A percentile compares a stretch with the other conserved stretches of the same genome.
Evolutionary conservation across 2,329 filamentous ascomycete genomes (phyloP).

Genomic region (Talaromyces albobiverticillius): DNA sequence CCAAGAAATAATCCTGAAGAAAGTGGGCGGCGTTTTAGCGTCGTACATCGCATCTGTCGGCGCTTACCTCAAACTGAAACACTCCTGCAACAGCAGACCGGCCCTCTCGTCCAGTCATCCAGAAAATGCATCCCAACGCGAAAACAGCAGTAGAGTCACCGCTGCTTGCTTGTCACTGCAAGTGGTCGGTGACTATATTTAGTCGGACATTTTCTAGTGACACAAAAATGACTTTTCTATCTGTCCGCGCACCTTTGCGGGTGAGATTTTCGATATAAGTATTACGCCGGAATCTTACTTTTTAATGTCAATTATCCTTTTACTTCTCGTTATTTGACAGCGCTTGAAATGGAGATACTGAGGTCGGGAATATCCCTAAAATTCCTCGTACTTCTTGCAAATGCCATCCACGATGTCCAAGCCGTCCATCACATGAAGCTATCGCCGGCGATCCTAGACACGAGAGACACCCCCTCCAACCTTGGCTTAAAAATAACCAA

Average conservation of each 20-base stretch:
- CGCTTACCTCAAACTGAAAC: too few relatives aligned
- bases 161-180: neutral
- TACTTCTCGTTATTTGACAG: neutral
- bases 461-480: conserved; percentile 31
- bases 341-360: neutral
- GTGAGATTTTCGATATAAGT: neutral
- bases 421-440: conserved; percentile 26
- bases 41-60: too few relatives aligned
- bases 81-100: neutral
- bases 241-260: neutral
- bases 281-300: too few relatives aligned
- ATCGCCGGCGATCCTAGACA: conserved; percentile 20
- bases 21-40: too few relatives aligned
- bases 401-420: neutral
- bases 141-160: neutral
- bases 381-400: neutral
- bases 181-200: neutral
- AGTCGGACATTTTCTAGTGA: neutral
- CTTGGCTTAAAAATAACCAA: conserved; percentile 69
- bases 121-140: neutral
- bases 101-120: conserved; percentile 4
- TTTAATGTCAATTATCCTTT: neutral
- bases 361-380: neutral
- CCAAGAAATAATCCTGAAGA: too few relatives aligned
- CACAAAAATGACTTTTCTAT: neutral